A percentile compares a stretch with the other conserved stretches of the same genome.
These are phyloP conservation scores for Parietaria judaica DNA, from an alignment of 306 rosid species.

Conservation along the genomic window DNA sequence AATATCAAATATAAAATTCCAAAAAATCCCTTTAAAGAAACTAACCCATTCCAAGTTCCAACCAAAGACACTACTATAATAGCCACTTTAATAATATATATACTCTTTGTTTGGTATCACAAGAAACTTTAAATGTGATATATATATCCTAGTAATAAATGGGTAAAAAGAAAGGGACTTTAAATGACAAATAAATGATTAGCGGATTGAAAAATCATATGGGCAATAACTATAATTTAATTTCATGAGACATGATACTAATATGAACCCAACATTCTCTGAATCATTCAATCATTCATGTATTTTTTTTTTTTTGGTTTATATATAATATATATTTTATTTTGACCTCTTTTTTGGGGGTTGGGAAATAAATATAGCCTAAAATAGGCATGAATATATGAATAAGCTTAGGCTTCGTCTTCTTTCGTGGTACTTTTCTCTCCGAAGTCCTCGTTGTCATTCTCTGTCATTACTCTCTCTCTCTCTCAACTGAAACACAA, in stretches of 20 bases:
- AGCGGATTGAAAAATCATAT: neutral
- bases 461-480: conserved; percentile 21
- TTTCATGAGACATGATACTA: neutral
- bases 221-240: neutral
- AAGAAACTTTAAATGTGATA: neutral
- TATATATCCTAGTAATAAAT: neutral
- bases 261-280: neutral
- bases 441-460: conserved; percentile 31
- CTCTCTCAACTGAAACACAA: conserved; percentile 18
- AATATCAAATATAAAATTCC: neutral
- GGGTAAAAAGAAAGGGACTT: neutral
- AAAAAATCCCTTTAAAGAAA: neutral
- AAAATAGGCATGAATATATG: conserved; percentile 26
- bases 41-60: neutral
- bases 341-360: neutral
- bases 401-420: conserved; percentile 35
- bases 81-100: neutral
- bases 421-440: conserved; percentile 22
- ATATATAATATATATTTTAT: neutral
- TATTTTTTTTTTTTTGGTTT: neutral
- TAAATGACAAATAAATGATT: neutral
- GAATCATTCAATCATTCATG: neutral
- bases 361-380: conserved; percentile 22
- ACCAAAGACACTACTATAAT: neutral
- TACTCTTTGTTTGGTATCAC: neutral